These are phyloP conservation scores for Babesia bigemina DNA, from an alignment of 169 alveolate genomes.

Conservation along the genomic window DNA sequence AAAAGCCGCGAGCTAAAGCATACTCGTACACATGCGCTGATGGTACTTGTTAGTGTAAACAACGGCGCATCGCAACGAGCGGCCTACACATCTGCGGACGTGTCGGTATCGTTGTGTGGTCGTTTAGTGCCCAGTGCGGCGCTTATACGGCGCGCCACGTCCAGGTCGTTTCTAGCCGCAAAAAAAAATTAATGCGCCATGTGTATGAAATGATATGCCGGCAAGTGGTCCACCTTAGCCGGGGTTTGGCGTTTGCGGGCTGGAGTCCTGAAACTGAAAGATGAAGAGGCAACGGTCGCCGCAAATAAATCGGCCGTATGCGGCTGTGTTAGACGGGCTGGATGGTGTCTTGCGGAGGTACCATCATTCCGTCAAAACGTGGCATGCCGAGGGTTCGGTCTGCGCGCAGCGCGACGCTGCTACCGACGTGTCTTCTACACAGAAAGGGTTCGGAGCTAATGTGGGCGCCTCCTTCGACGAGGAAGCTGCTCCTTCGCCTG, in stretches of 20 bases:
- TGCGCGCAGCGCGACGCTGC: not conserved
- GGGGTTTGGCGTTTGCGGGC: not conserved
- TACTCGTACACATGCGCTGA: no score
- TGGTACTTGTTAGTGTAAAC: no score
- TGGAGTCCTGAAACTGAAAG: not conserved
- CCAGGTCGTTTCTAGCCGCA: not conserved
- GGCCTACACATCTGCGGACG: not conserved
- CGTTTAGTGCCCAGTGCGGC: constrained; percentile 7
- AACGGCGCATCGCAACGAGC: not conserved
- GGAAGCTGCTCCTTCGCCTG: not conserved
- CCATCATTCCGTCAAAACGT: not conserved
- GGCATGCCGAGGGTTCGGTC: not conserved
- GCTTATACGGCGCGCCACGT: not conserved
- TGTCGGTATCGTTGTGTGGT: not conserved
- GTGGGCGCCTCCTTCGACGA: not conserved
- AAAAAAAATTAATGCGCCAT: not conserved
- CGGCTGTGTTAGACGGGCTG: not conserved
- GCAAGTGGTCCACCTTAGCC: not conserved
- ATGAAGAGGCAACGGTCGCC: constrained; percentile 18
- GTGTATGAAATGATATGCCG: not conserved
- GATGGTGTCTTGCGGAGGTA: not conserved
- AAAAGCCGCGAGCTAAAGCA: no score
- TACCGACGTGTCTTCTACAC: not conserved
- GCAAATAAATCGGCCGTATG: not conserved
- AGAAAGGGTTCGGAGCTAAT: not conserved